Percentiles rank a stretch among this genome's conserved stretches.
phyloP scores from a whole-genome alignment of 139 green algal species.

The Eudorina sp. region DNA sequence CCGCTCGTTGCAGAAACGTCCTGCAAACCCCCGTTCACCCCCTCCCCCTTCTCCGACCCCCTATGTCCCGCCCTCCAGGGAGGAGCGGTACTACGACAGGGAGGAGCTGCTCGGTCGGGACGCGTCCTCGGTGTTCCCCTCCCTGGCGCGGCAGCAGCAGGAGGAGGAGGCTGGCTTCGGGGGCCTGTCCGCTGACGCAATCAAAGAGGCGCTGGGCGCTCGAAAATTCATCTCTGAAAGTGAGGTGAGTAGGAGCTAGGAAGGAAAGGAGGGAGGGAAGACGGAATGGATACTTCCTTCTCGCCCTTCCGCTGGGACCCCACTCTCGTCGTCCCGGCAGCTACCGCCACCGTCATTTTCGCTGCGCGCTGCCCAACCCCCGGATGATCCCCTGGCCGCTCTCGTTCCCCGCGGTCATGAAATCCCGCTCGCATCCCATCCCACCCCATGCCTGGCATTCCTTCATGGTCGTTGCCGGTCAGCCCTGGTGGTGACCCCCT shows the following conservation, averaged over 20 bases:
- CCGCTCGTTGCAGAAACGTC: too few relatives aligned
- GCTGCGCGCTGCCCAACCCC: too few relatives aligned
- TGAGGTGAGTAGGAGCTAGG: conserved; percentile 63
- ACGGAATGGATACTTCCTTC: background rate
- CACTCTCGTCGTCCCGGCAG: too few relatives aligned
- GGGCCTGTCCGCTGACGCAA: conserved; percentile 43
- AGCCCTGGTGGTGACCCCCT: too few relatives aligned
- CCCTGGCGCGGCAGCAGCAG: conserved; percentile 44
- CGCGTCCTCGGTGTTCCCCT: conserved; percentile 79
- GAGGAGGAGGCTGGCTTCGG: background rate
- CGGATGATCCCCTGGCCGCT: too few relatives aligned
- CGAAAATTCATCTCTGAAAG: conserved; percentile 82
- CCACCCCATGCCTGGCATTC: too few relatives aligned
- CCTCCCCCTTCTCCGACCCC: background rate
- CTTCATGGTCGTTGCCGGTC: too few relatives aligned
- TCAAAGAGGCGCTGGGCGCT: conserved; percentile 71
- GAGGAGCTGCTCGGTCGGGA: conserved; percentile 81
- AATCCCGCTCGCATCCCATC: too few relatives aligned
- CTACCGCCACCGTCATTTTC: too few relatives aligned
- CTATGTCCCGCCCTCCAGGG: conserved; percentile 56
- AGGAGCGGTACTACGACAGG: conserved; percentile 75
- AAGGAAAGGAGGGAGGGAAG: background rate
- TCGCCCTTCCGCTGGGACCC: background rate
- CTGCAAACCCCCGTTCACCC: too few relatives aligned
- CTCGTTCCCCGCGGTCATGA: too few relatives aligned